A percentile compares a stretch with the other conserved stretches of the same genome.
Evolutionary conservation across 116 monocot species (phyloP).

Genomic region (Phalaenopsis hybrid): DNA sequence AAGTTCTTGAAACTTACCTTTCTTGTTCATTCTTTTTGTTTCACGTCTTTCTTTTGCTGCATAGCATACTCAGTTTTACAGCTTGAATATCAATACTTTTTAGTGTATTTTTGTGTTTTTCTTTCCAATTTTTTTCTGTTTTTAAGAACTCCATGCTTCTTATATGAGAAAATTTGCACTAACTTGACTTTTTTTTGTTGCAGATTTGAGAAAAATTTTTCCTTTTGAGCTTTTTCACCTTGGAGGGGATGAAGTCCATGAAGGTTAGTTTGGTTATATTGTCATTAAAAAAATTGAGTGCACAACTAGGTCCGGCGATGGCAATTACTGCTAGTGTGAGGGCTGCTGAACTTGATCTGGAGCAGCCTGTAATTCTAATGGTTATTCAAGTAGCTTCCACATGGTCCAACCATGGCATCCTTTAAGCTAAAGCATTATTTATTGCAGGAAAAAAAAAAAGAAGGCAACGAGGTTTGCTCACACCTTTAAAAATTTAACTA

Average conservation of each 20-base stretch:
- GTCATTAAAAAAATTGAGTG: not conserved
- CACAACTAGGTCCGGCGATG: not conserved
- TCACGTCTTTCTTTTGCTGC: not conserved
- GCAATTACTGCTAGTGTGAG: not conserved
- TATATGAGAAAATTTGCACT: not conserved
- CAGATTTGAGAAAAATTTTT: constrained; percentile 96
- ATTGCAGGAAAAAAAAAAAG: not conserved
- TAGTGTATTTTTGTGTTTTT: constrained; percentile 1
- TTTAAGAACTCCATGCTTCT: not conserved
- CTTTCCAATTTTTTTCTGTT: not conserved
- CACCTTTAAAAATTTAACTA: too few relatives aligned
- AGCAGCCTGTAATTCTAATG: not conserved
- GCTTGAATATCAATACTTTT: not conserved
- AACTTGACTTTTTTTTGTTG: constrained; percentile 6
- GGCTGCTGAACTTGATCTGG: not conserved
- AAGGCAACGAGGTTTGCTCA: too few relatives aligned
- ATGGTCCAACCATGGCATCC: too few relatives aligned
- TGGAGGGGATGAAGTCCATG: constrained; percentile 95
- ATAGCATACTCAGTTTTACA: too few relatives aligned
- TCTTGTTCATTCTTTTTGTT: not conserved
- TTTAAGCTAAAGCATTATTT: not conserved
- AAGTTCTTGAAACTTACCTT: not conserved
- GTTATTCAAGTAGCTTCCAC: not conserved
- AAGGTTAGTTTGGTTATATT: constrained; percentile 37
- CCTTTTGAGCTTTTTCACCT: constrained; percentile 92